Evolutionary conservation across 2,329 filamentous ascomycete genomes (phyloP), one percentile per base, ranked within the genome.

Genomic region (Drechslerella coelobrocha): DNA sequence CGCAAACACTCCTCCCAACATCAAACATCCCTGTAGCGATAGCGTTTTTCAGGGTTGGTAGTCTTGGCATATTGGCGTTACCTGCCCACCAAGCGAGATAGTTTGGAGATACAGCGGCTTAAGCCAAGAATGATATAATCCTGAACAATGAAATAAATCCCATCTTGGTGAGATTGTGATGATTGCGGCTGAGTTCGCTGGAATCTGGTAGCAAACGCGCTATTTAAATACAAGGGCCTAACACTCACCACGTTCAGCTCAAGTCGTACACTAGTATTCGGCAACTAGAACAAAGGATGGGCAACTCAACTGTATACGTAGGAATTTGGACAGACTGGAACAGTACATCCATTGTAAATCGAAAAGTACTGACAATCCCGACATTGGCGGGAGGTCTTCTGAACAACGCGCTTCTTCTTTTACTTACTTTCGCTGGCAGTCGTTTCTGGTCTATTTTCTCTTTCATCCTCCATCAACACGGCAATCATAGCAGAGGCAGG

Each of bases 281-380:
- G 34, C 34, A 3, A 39, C 19, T 48, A 10, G 19, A 4, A 48
- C 43, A 4, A 48, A 48, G 23, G 12, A 48, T 48, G 43, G 34
- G 34, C 34, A 39, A 39, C 17, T 39, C 34, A 14, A 34, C 37
- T 0, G 29, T 61, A 29, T 39, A 61, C 29, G 51, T 54, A 5
- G 59, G 50, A 8, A 29, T 39, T 17, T 54, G 59, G 59, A 34
- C 43, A 17, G 59, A 61, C 17, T 61, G 59, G 59, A 54, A 53
- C 23, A 27, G 31, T 12, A 61, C 59, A 8, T 61, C 50, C 9
- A 19, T 39, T 2, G 59, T 14, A 7, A n/a, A 24, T 29, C 23
- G 37, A 17, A 34, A 54, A 8, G 34, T 61, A 4, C 48, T 61
- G 12, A 61, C 50, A 1, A 8, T 61, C 2, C 45, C 48, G 0